These are phyloP conservation scores for Cerrena zonata DNA, from an alignment of 1,284 basidiomycete genomes.

Conservation along the genomic window DNA sequence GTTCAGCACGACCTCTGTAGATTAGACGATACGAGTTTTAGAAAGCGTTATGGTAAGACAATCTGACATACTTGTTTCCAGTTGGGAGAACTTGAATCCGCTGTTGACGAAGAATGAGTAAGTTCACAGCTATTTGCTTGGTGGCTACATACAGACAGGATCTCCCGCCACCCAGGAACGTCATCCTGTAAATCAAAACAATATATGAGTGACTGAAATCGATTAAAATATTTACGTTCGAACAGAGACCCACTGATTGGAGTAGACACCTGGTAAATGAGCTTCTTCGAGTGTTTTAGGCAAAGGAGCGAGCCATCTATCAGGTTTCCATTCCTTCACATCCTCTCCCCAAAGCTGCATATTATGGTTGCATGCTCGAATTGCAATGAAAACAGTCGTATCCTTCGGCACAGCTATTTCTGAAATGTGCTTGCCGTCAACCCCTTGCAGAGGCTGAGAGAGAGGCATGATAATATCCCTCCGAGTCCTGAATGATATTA, in stretches of 20 bases:
- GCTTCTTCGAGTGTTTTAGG: slow-evolving; percentile 10
- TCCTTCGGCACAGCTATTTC: slow-evolving; percentile 37
- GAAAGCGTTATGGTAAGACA: neutral
- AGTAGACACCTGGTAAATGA: slow-evolving; percentile 14
- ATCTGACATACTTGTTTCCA: slow-evolving; percentile 27
- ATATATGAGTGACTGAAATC: neutral
- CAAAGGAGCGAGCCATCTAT: slow-evolving; percentile 17
- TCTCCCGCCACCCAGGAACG: slow-evolving; percentile 24
- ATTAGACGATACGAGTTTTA: neutral
- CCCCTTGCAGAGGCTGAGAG: slow-evolving; percentile 10
- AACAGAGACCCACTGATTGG: slow-evolving; percentile 11
- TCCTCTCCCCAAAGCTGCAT: slow-evolving; percentile 50
- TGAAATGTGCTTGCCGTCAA: slow-evolving; percentile 22
- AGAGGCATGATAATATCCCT: slow-evolving; percentile 17
- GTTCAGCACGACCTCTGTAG: slow-evolving; percentile 13
- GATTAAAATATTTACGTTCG: no score
- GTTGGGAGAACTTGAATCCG: slow-evolving; percentile 26
- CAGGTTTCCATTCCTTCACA: slow-evolving; percentile 41
- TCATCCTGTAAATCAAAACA: slow-evolving; percentile 18
- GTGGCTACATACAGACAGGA: slow-evolving; percentile 25
- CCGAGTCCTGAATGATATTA: slow-evolving; percentile 12
- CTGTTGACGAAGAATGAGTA: slow-evolving; percentile 8
- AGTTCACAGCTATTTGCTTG: neutral
- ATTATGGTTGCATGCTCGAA: slow-evolving; percentile 38
- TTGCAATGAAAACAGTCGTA: slow-evolving; percentile 40